Evolutionary conservation across 805 yeast species (phyloP), one percentile per base, ranked within the genome.

Genomic region (Sungouiella thailandica): DNA sequence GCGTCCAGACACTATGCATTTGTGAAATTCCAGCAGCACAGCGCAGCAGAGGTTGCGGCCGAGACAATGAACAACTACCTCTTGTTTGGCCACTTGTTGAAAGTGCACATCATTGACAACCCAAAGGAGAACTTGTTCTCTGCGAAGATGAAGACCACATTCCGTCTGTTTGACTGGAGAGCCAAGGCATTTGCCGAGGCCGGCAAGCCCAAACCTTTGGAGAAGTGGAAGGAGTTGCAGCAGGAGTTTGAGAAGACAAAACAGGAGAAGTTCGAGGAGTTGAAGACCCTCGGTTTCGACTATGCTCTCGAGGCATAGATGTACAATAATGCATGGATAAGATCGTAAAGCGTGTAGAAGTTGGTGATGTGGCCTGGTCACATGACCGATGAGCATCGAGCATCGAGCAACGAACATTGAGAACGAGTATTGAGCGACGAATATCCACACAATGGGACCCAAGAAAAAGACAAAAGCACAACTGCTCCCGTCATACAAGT

Each of bases 51-150:
- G 47, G 70, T 88, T 41, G 98, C 96, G 3, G 84, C 83, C 41
- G 97, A 93, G 46, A 80, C 97, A 29, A 93, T 93, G 98, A 81
- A 93, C 62, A 93, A 93, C 62, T 93, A 93, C 52, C 71, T 93
- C 42, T 56, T 93, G 28, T 80, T 85, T 64, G 94, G 94, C 5
- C 97, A 90, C 59, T 74, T 89, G 41, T 65, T 93, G 48, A 81
- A 84, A 60, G 70, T 70, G 41, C 60, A 68, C 16, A 53, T 74
- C 12, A 50, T 75, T 30, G 89, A 83, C 23, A 66, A 74, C 39
- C 70, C 75, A 8, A 73, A 77, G 47, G 69, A 74, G 48, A 70
- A 75, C 44, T 61, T 83, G 43, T 83, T 41, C 23, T 27, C 43
- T 10, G 32, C 38, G 12, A 44, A 41, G 26, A 32, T 34, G 42